A percentile compares a stretch with the other conserved stretches of the same genome.
Evolutionary conservation across 352 stramenopile genomes (phyloP).

Genomic region (Phytopythium sindhum): DNA sequence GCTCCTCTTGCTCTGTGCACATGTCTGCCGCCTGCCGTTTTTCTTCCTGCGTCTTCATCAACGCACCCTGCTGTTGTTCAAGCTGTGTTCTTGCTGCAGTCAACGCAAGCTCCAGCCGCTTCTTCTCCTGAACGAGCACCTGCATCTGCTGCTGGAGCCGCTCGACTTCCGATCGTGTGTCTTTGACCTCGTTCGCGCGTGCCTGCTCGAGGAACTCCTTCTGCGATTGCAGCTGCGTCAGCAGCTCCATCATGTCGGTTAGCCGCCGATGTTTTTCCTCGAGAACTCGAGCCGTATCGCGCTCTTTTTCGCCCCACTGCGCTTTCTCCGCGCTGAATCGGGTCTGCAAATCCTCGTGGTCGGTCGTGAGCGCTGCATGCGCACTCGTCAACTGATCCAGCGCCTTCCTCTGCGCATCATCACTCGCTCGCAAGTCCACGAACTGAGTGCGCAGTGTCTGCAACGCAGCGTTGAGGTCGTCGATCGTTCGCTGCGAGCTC

Average conservation of each 20-base stretch:
- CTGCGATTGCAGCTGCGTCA: conserved; percentile 51
- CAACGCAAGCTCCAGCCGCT: conserved; percentile 29
- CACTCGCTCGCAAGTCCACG: conserved; percentile 8
- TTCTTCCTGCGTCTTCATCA: conserved; percentile 32
- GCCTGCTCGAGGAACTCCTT: conserved; percentile 48
- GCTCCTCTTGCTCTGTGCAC: conserved; percentile 27
- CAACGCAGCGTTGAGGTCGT: conserved; percentile 27
- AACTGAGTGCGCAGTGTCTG: conserved; percentile 23
- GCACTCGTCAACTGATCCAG: conserved; percentile 6
- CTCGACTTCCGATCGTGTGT: conserved; percentile 34
- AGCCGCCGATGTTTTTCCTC: conserved; percentile 51
- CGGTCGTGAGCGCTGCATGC: conserved; percentile 15
- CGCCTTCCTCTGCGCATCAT: conserved; percentile 14
- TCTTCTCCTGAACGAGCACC: conserved; percentile 31
- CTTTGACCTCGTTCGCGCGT: conserved; percentile 34
- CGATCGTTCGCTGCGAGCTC: conserved; percentile 29
- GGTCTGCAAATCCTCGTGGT: conserved; percentile 22
- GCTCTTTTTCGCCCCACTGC: conserved; percentile 28
- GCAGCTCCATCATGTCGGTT: conserved; percentile 64
- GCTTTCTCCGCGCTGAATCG: conserved; percentile 25
- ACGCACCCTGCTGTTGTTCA: conserved; percentile 25
- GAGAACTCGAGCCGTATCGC: conserved; percentile 20
- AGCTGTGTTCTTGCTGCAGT: conserved; percentile 19
- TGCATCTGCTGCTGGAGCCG: conserved; percentile 35
- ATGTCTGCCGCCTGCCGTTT: conserved; percentile 16